Base-by-base conservation (phyloP, 495 filamentous ascomycete genomes). In the Jackrogersella minutella region DNA sequence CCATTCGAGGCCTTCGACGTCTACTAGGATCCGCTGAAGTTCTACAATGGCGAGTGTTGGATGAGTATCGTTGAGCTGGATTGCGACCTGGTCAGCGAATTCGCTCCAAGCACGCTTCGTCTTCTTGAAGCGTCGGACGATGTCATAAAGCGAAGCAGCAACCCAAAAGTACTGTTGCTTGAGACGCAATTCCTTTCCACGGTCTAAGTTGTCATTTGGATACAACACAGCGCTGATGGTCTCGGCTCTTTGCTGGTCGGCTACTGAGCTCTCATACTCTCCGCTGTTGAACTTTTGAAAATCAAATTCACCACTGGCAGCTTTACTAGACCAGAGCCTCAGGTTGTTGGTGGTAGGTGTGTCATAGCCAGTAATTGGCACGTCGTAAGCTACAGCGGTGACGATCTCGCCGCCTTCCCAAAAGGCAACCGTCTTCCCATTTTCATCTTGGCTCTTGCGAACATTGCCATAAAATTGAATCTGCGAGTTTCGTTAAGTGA, bases 91-190 rank as follows among this genome's bases (percentile, higher is more conserved):
- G 36, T 96, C 95, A 30, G 95, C 85, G 81, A 99, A 99, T 64
- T 94, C 89, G 55, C 77, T 88, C 94, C 95, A 99, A 6, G 91
- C 78, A 64, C 94, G 86, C 78, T 91, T 93, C 17, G 92, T 87
- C 84, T 99, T 99, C 84, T 97, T 98, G 86, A 98, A 99, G 41
- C 95, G 87, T 21, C 95, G 91, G 50, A 99, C 89, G 79, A 99
- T 98, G 71, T 99, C 95, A 73, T 88, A 92, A 5, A 99, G 82
- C 13, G 96, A 98, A 5, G 95, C 95, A 50, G 95, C 93, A 78
- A 96, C 96, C 95, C 95, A 99, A 82, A 99, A 99, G 83, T 99
- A 99, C 77, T 99, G 95, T 75, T 99, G 95, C 84, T 98, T 99
- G 73, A 99, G 81, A 54, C 95, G 90, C 57, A 99, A 89, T 79